Evolutionary conservation across 768 basidiomycete genomes (phyloP).

Genomic region (Tulasnella calospora): DNA sequence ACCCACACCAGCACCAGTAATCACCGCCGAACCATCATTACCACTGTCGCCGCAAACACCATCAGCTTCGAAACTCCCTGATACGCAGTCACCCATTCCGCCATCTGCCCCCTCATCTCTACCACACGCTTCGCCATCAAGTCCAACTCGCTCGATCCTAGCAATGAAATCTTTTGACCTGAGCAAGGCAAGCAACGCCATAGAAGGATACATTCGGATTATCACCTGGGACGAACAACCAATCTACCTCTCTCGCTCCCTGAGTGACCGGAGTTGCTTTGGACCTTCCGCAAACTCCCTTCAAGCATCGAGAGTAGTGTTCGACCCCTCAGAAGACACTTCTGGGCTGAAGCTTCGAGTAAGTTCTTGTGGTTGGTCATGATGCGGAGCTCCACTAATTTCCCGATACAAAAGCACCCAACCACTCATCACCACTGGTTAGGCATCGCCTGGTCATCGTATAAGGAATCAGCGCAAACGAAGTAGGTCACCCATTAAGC

Average conservation of each 20-base stretch:
- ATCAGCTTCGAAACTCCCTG: background rate
- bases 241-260: background rate
- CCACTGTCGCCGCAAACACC: background rate
- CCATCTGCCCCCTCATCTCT: background rate
- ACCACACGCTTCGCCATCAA: background rate
- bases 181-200: background rate
- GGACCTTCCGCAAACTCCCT: background rate
- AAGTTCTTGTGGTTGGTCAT: background rate
- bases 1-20: background rate
- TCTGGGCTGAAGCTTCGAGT: background rate
- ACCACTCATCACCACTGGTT: background rate
- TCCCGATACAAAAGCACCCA: background rate
- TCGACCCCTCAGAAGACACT: background rate
- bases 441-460: background rate
- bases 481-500: background rate
- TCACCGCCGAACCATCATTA: background rate
- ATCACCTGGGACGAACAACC: background rate
- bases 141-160: background rate
- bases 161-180: background rate
- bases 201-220: background rate
- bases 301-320: background rate
- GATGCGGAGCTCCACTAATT: background rate
- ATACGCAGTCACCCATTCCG: background rate
- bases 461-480: background rate
- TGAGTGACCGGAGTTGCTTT: background rate